Percentiles rank a stretch among this genome's conserved stretches.
Conservation (phyloP, 805 yeast species). For the Yarrowia yakushimensis region DNA sequence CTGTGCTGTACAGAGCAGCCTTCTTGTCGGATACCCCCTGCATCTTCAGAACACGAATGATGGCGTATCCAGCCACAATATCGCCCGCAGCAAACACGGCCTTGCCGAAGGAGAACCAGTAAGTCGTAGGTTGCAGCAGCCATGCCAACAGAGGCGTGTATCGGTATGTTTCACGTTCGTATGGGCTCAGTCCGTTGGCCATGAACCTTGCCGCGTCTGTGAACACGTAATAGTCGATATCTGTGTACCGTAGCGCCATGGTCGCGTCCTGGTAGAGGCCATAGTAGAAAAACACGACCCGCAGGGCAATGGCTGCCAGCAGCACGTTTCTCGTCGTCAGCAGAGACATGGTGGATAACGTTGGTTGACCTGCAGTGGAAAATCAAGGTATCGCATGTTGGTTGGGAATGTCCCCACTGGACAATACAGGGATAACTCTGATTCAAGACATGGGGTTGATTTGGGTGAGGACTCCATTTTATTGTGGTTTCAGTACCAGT, state of each 20-base stretch:
- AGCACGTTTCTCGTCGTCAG: conserved; percentile 31
- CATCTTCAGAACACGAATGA: conserved; percentile 43
- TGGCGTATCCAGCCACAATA: conserved; percentile 69
- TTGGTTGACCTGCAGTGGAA: not conserved
- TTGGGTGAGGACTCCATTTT: no score
- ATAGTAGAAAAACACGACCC: conserved; percentile 65
- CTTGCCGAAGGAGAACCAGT: conserved; percentile 64
- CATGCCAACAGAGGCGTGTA: conserved; percentile 90
- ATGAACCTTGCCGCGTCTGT: conserved; percentile 85
- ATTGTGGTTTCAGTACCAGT: no score
- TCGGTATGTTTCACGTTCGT: conserved; percentile 79
- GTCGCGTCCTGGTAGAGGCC: conserved; percentile 84
- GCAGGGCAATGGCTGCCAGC: conserved; percentile 34
- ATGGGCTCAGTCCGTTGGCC: conserved; percentile 57
- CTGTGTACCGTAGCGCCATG: conserved; percentile 83
- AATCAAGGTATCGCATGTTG: not conserved
- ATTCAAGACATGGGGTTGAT: no score
- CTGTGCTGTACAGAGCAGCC: conserved; percentile 47
- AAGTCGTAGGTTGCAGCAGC: conserved; percentile 67
- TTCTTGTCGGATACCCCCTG: conserved; percentile 36
- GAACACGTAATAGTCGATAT: conserved; percentile 89
- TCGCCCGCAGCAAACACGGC: conserved; percentile 73
- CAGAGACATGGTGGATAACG: conserved; percentile 16
- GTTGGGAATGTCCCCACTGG: conserved; percentile 16
- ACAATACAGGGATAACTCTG: no score